Evolutionary conservation across 257 asterid species (phyloP).

Genomic region (Forsythia viridissima): DNA sequence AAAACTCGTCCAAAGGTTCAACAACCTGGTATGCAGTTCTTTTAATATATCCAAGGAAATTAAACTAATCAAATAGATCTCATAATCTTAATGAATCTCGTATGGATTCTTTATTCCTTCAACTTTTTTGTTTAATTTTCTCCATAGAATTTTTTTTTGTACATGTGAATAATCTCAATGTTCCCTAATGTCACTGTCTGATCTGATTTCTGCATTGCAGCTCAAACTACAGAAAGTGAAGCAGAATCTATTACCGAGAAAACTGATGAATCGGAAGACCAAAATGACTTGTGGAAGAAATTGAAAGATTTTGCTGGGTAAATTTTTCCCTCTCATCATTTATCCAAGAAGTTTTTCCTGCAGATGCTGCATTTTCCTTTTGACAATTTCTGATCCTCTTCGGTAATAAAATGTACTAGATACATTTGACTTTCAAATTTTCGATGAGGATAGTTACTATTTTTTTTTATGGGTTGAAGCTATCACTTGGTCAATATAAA

Average conservation of each 20-base stretch:
- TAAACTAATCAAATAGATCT: constrained; percentile 7
- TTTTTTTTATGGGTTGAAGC: background rate
- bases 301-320: constrained; percentile 90
- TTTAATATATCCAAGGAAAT: background rate
- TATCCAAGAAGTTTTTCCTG: too few species aligned
- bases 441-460: background rate
- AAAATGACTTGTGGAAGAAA: constrained; percentile 65
- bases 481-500: background rate
- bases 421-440: background rate
- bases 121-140: background rate
- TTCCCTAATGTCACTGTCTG: constrained; percentile 8
- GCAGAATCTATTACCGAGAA: constrained; percentile 36
- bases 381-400: background rate
- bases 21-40: constrained; percentile 54
- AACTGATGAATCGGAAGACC: constrained; percentile 54
- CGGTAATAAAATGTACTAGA: background rate
- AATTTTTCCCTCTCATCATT: constrained; percentile 17
- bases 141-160: background rate
- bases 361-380: background rate
- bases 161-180: background rate
- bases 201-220: constrained; percentile 40
- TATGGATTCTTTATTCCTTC: background rate
- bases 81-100: background rate
- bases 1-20: constrained; percentile 67
- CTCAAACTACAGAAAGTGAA: constrained; percentile 47